Evolutionary conservation across 2,329 filamentous ascomycete genomes (phyloP).

Genomic region (Moelleriella libera): DNA sequence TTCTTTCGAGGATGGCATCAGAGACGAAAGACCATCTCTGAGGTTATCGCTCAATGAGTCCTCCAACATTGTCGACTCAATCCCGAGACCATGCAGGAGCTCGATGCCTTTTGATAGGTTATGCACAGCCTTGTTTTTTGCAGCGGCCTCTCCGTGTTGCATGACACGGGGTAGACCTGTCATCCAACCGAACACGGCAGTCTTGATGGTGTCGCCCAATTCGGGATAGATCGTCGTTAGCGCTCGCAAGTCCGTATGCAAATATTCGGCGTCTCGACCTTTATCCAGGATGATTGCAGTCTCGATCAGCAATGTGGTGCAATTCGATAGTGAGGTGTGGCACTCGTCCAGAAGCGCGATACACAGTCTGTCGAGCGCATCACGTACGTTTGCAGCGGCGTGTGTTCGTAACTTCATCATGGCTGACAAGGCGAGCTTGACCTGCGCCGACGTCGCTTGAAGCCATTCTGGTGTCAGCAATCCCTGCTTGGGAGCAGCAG

Average conservation of each 20-base stretch:
- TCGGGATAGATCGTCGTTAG: conserved; percentile 48
- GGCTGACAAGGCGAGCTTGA: conserved; percentile 69
- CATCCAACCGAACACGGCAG: conserved; percentile 67
- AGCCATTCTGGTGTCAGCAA: conserved; percentile 50
- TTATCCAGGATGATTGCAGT: conserved; percentile 59
- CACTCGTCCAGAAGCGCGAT: conserved; percentile 67
- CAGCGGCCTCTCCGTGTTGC: conserved; percentile 69
- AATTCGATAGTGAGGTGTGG: conserved; percentile 54
- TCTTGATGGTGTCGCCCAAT: conserved; percentile 51
- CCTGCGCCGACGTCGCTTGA: conserved; percentile 62
- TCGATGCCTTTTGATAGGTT: conserved; percentile 65
- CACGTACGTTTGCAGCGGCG: conserved; percentile 52
- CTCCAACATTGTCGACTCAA: conserved; percentile 52
- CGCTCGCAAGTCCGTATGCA: conserved; percentile 40
- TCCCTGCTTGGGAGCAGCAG: conserved; percentile 13
- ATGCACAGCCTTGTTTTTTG: conserved; percentile 56
- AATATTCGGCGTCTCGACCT: conserved; percentile 27
- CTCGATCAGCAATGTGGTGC: conserved; percentile 60
- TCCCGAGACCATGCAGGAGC: conserved; percentile 47
- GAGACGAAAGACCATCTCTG: conserved; percentile 54
- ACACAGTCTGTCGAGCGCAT: conserved; percentile 56
- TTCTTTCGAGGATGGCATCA: conserved; percentile 14
- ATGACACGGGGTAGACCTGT: conserved; percentile 68
- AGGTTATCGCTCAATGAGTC: conserved; percentile 54
- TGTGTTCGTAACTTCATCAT: conserved; percentile 64